Evolutionary conservation across 2,329 filamentous ascomycete genomes (phyloP).

Genomic region (Arthrobotrys conoides): DNA sequence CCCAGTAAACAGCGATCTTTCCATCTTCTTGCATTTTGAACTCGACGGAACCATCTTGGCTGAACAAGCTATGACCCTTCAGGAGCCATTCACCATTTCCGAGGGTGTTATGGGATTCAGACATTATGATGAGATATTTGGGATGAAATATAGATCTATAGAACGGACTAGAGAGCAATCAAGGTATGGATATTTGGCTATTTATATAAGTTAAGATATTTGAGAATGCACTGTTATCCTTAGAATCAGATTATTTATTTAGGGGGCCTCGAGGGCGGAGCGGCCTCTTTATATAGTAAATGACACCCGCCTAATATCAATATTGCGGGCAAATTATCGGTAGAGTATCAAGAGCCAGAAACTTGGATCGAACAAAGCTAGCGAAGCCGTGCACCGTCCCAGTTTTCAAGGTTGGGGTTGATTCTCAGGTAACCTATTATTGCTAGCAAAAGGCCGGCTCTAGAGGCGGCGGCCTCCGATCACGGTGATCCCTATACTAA

Average conservation of each 20-base stretch:
- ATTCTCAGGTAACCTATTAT: background rate
- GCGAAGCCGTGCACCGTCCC: background rate
- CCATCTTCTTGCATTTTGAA: slow-evolving; percentile 66
- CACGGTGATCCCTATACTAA: background rate
- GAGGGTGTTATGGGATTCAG: slow-evolving; percentile 63
- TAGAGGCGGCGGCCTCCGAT: background rate
- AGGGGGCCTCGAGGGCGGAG: no score
- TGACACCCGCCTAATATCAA: background rate
- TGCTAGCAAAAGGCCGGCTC: background rate
- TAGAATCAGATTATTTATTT: background rate
- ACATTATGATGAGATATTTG: slow-evolving; percentile 11
- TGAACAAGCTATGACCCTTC: slow-evolving; percentile 65
- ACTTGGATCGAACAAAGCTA: background rate
- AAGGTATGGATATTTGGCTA: background rate
- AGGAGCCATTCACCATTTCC: slow-evolving; percentile 66
- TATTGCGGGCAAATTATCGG: background rate
- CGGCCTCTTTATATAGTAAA: slow-evolving; percentile 20
- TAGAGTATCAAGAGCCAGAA: background rate
- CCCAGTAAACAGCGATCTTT: slow-evolving; percentile 65
- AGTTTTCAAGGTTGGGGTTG: background rate
- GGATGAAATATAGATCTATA: slow-evolving; percentile 1
- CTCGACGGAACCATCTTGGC: slow-evolving; percentile 65
- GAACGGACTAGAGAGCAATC: background rate
- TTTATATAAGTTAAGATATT: slow-evolving; percentile 1
- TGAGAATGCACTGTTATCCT: background rate